Conservation (phyloP, 2,329 filamentous ascomycete species). For the Aspergillus novoparasiticus region DNA sequence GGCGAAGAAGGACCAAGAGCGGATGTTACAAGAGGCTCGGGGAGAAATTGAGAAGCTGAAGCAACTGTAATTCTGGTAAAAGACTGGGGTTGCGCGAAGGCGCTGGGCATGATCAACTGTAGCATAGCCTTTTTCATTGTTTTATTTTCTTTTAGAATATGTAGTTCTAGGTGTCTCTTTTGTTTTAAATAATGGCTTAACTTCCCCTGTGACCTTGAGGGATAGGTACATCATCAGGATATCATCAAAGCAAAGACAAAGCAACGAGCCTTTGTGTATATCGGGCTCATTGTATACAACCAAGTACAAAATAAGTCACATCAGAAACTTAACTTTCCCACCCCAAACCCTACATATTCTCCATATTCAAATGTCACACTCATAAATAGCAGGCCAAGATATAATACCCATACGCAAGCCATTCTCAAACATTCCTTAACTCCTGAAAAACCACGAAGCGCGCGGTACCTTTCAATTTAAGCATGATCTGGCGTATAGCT, state of each 20-base stretch:
- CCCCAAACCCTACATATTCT: neutral
- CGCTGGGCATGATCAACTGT: slow-evolving; percentile 21
- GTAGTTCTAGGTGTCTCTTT: slow-evolving; percentile 22
- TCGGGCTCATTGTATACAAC: neutral
- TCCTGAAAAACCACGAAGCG: slow-evolving; percentile 14
- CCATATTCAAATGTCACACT: neutral
- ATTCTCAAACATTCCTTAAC: slow-evolving; percentile 21
- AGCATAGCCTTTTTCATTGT: slow-evolving; percentile 26
- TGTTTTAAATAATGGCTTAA: slow-evolving; percentile 1
- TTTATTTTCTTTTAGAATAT: slow-evolving; percentile 16
- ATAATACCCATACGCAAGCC: neutral
- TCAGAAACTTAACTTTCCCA: neutral
- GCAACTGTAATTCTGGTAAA: slow-evolving; percentile 29
- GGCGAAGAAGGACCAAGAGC: slow-evolving; percentile 48
- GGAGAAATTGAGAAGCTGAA: slow-evolving; percentile 47
- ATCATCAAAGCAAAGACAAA: slow-evolving; percentile 2
- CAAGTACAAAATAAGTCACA: neutral
- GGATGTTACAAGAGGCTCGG: slow-evolving; percentile 47
- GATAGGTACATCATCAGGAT: neutral
- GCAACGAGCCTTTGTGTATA: neutral
- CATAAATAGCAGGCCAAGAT: neutral
- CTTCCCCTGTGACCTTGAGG: neutral
- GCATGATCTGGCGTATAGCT: slow-evolving; percentile 67
- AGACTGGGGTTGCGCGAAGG: slow-evolving; percentile 2
- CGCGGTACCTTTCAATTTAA: slow-evolving; percentile 20